A percentile compares a stretch with the other conserved stretches of the same genome.
Evolutionary conservation across 345 rosid genomes (phyloP).

Genomic region (Pseudoturritis turrita): DNA sequence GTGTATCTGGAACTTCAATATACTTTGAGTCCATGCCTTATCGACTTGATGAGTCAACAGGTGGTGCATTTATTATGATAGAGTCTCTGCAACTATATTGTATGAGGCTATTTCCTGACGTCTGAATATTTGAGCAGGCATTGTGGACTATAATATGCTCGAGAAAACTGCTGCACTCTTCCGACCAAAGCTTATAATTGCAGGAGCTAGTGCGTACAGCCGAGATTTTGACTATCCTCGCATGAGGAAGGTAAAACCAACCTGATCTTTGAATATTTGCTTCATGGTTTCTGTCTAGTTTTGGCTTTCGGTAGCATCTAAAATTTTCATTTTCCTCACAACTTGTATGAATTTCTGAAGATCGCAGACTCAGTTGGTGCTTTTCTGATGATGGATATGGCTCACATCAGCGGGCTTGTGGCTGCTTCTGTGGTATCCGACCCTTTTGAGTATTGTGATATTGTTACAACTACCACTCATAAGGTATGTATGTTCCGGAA

Average conservation of each 20-base stretch:
- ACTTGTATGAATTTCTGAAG: constrained; percentile 38
- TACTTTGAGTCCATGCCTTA: constrained; percentile 97
- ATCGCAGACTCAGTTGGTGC: constrained; percentile 91
- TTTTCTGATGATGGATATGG: constrained; percentile 99
- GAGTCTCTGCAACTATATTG: not conserved
- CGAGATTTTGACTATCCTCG: constrained; percentile 90
- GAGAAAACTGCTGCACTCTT: constrained; percentile 82
- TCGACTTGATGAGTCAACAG: constrained; percentile 87
- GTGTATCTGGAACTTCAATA: constrained; percentile 91
- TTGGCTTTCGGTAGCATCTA: constrained; percentile 1
- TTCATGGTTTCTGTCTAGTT: not conserved
- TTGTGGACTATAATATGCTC: constrained; percentile 89
- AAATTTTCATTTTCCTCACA: not conserved
- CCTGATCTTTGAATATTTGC: not conserved
- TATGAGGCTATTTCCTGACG: constrained; percentile 3
- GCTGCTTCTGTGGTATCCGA: constrained; percentile 88
- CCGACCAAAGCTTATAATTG: constrained; percentile 90
- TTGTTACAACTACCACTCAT: constrained; percentile 93
- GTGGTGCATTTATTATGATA: constrained; percentile 30
- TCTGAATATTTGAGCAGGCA: constrained; percentile 42
- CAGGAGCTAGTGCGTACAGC: constrained; percentile 97
- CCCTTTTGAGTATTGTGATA: constrained; percentile 85
- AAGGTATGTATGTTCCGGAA: constrained; percentile 43
- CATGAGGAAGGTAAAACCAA: constrained; percentile 72
- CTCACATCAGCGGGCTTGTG: constrained; percentile 94